phyloP scores from a whole-genome alignment of 495 filamentous ascomycete species.

The Penicillium herquei region DNA sequence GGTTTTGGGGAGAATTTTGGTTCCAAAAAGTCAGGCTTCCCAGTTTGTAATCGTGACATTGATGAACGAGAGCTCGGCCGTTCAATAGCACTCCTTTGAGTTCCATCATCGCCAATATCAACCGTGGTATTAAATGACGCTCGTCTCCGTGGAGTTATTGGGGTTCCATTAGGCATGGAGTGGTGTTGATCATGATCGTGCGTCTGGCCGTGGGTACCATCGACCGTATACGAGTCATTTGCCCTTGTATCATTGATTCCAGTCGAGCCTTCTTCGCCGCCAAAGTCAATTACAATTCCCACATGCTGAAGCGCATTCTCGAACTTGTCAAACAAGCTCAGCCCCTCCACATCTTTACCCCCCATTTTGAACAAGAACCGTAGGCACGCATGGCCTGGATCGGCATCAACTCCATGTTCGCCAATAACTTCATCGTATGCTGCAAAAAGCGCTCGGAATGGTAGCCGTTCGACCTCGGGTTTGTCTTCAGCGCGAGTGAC shows the following conservation, averaged over 20 bases:
- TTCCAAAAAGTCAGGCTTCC: conserved; percentile 35
- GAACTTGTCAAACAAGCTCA: conserved; percentile 63
- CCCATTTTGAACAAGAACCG: conserved; percentile 81
- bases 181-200: conserved; percentile 15
- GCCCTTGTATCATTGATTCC: conserved; percentile 26
- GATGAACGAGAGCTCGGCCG: conserved; percentile 48
- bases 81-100: conserved; percentile 35
- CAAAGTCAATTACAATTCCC: conserved; percentile 66
- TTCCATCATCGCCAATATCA: conserved; percentile 52
- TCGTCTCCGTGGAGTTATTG: conserved; percentile 43
- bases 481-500: conserved; percentile 67
- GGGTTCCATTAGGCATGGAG: conserved; percentile 22
- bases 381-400: conserved; percentile 71
- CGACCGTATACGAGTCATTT: conserved; percentile 21
- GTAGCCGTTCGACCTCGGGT: conserved; percentile 59
- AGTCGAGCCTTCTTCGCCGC: conserved; percentile 28
- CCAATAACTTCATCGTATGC: conserved; percentile 74
- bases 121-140: conserved; percentile 58
- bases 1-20: conserved; percentile 33
- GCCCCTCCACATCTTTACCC: conserved; percentile 45
- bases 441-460: conserved; percentile 75
- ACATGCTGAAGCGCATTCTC: conserved; percentile 60
- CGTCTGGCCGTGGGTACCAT: conserved; percentile 21
- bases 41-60: conserved; percentile 43
- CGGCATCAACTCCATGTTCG: conserved; percentile 63